Base-by-base conservation (phyloP, 208 protist species). In the Leishmania mexicana region DNA sequence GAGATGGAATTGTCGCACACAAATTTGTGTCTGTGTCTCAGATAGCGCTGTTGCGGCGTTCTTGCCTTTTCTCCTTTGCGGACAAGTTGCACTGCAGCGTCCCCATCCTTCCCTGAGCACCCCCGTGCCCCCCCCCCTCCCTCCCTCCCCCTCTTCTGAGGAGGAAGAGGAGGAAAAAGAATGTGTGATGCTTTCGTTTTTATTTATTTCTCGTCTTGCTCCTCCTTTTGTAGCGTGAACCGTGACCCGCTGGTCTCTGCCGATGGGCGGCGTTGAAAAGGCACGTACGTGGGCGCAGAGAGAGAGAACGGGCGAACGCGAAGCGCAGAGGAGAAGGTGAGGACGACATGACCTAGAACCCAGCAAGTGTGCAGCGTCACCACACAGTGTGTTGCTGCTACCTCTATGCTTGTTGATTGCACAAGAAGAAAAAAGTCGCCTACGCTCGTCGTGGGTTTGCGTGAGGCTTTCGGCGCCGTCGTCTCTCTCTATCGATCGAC, bases 301-400 rank as follows among this genome's bases (percentile, higher is more conserved):
- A 10, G 28, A 31, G 57, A 62, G 57, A 62, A 62, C 21, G 57
- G 28, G 57, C 8, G 57, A 62, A n/a, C 0, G 57, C 19, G 57
- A 31, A 31, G 28, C 57, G 28, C 28, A n/a, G 28, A 15, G 19
- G 57, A 31, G 8, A 62, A 62, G 8, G 57, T 13, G 24, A 31
- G 4, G 28, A 38, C 24, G 15, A 45, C 31, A 47, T 47, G 35
- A 47, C 19, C 31, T 38, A 28, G 40, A 3, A 17, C 3, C 40
- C 19, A 45, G 31, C 47, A 72, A 6, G 65, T 45, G 65, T 72
- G 65, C 35, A 72, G 31, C 65, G 3, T 72, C 65, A 74, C 40
- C 78, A 75, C 13, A 73, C 75, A 81, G 19, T 10, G 70, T 68
- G 8, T n/a, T 54, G 31, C 62, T 24, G 80, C 7, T 5, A 62